Evolutionary conservation across 257 asterid species (phyloP), one percentile per base, ranked within the genome.

Genomic region (Nemophila menziesii): DNA sequence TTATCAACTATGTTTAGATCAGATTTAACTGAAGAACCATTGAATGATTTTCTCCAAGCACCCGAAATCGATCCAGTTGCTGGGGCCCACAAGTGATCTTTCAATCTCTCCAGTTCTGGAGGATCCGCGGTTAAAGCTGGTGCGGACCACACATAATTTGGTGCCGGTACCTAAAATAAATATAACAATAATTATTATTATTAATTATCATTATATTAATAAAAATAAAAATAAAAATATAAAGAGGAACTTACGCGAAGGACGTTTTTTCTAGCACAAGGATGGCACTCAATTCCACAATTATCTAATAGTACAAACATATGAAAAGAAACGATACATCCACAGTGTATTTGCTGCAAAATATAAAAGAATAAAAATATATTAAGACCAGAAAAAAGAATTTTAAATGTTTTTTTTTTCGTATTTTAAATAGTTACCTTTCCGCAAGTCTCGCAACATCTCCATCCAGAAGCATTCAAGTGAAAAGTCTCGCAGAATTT

Each of bases 61-160:
- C 74, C 73, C 46, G 82, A 81, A 20, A 93, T 94, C 20, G 94
- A 75, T 51, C 94, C 96, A 58, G 81, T 70, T 46, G 75, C 46
- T 9, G 82, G 48, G 65, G 65, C 79, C 86, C 86, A 81, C n/a
- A n/a, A n/a, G n/a, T n/a, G n/a, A 40, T 77, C 99, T 63, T 85
- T 81, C 74, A 71, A 65, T 71, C 78, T 78, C 68, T 86, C 96
- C 55, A 93, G 80, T 38, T 72, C 82, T 20, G 82, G 60, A 56
- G 94, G 82, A 74, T n/a, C n/a, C n/a, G 77, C 83, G 58, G 68
- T 66, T 46, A 70, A 77, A 27, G 93, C 72, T 65, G 99, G 99
- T 24, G 94, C 94, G 15, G 99, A 93, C 96, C 99, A 90, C 4
- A 96, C 96, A 33, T 94, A 96, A 79, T 90, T 90, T 58, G 96